Conservation (phyloP, 805 yeast genomes). For the Saturnispora kantuleensis region DNA sequence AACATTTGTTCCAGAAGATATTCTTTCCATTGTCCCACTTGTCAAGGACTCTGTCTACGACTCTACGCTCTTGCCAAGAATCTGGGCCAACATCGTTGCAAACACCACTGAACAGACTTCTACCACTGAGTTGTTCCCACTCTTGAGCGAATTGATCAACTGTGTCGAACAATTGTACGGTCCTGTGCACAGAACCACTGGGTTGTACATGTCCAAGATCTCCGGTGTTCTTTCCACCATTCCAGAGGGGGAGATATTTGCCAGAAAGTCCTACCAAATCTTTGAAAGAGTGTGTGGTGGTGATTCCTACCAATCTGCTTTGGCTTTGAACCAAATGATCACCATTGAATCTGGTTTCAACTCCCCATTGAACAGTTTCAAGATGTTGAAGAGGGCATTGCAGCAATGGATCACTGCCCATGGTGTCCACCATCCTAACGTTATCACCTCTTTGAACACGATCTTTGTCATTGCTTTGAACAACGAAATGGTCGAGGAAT, state of each 20-base stretch:
- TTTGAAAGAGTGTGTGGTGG: constrained; percentile 74
- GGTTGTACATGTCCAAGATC: constrained; percentile 53
- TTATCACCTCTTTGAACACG: constrained; percentile 52
- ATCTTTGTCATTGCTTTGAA: constrained; percentile 51
- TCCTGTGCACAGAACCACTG: constrained; percentile 66
- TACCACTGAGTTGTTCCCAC: constrained; percentile 30
- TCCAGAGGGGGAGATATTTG: constrained; percentile 22
- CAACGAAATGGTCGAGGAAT: constrained; percentile 35
- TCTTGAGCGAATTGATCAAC: constrained; percentile 34
- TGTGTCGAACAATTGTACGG: constrained; percentile 82
- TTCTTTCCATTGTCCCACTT: constrained; percentile 62
- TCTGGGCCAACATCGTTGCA: constrained; percentile 40
- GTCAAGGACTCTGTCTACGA: constrained; percentile 61
- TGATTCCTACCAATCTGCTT: constrained; percentile 68
- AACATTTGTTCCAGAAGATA: constrained; percentile 50
- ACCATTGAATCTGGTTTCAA: constrained; percentile 55
- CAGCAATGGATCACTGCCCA: constrained; percentile 47
- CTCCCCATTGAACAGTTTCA: constrained; percentile 50
- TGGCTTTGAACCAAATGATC: constrained; percentile 67
- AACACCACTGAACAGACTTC: constrained; percentile 28
- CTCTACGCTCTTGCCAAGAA: constrained; percentile 63
- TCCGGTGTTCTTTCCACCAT: constrained; percentile 28
- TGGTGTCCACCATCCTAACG: constrained; percentile 61
- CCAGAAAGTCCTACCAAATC: constrained; percentile 61
- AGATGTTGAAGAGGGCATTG: constrained; percentile 51